Percentiles rank a stretch among this genome's conserved stretches.
phyloP scores from a whole-genome alignment of 2,329 filamentous ascomycete species.

The Pseudogymnoascus sp. region DNA sequence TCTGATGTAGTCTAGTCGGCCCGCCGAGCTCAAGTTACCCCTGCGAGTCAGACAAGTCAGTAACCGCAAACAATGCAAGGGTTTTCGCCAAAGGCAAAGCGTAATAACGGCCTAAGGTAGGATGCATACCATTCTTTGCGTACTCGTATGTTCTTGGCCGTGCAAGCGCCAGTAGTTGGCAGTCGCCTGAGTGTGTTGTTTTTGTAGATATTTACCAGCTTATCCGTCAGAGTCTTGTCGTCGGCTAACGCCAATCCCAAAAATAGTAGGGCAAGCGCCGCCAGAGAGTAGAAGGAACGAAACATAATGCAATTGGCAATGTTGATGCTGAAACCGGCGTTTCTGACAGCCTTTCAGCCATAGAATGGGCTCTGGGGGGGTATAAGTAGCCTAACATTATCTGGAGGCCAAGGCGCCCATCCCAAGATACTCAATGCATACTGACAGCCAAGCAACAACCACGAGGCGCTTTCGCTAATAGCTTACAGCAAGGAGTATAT shows the following conservation, averaged over 20 bases:
- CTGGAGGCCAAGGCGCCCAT: background rate
- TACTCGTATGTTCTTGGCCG: constrained; percentile 9
- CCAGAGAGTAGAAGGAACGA: background rate
- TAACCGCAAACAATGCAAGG: background rate
- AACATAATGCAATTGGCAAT: background rate
- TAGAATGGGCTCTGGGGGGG: background rate
- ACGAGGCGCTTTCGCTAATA: background rate
- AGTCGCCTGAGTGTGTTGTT: background rate
- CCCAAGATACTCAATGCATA: background rate
- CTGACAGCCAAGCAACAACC: background rate
- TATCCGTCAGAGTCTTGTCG: background rate
- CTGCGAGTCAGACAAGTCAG: background rate
- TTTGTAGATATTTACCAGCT: background rate
- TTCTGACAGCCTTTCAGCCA: background rate
- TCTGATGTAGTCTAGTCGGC: constrained; percentile 8
- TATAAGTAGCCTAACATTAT: background rate
- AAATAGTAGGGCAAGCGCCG: background rate
- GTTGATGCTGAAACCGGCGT: background rate
- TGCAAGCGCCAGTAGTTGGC: constrained; percentile 3
- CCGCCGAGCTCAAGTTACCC: background rate
- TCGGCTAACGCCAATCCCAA: background rate
- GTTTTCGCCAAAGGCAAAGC: background rate
- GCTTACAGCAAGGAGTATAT: background rate
- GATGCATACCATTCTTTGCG: constrained; percentile 15
- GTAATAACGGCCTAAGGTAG: background rate